These are phyloP conservation scores for Parascedosporium putredinis DNA, from an alignment of 2,329 filamentous ascomycete genomes.

Conservation along the genomic window DNA sequence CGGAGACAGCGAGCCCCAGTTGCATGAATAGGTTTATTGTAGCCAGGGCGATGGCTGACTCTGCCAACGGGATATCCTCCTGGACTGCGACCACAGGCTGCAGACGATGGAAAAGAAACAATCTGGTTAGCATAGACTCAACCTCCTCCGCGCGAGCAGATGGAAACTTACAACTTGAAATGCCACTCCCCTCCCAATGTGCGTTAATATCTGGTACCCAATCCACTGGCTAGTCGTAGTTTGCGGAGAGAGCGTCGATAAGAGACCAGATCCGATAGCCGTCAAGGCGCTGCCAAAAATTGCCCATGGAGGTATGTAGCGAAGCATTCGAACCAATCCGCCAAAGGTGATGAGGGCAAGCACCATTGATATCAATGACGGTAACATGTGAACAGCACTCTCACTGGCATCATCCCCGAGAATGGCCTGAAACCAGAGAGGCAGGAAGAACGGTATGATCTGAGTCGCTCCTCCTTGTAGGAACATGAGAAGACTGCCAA, in stretches of 20 bases:
- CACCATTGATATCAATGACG: slow-evolving; percentile 14
- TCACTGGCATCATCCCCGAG: slow-evolving; percentile 21
- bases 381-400: slow-evolving; percentile 18
- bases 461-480: slow-evolving; percentile 24
- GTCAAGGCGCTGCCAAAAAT: slow-evolving; percentile 22
- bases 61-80: slow-evolving; percentile 26
- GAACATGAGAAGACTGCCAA: slow-evolving; percentile 21
- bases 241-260: slow-evolving; percentile 27
- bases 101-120: no score
- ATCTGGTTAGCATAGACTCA: no score
- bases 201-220: slow-evolving; percentile 32
- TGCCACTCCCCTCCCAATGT: slow-evolving; percentile 29
- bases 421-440: slow-evolving; percentile 36
- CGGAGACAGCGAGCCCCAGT: slow-evolving; percentile 32
- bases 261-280: slow-evolving; percentile 28
- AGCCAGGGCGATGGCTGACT: slow-evolving; percentile 33
- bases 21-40: slow-evolving; percentile 30
- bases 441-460: slow-evolving; percentile 26
- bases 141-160: no score
- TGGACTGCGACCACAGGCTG: slow-evolving; percentile 31
- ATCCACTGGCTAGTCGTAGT: slow-evolving; percentile 29
- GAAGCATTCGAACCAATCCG: slow-evolving; percentile 25
- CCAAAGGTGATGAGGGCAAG: slow-evolving; percentile 9
- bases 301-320: slow-evolving; percentile 35
- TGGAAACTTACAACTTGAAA: slow-evolving; percentile 23